Evolutionary conservation across 1,284 basidiomycete species (phyloP).

Genomic region (Dichomitus squalens): DNA sequence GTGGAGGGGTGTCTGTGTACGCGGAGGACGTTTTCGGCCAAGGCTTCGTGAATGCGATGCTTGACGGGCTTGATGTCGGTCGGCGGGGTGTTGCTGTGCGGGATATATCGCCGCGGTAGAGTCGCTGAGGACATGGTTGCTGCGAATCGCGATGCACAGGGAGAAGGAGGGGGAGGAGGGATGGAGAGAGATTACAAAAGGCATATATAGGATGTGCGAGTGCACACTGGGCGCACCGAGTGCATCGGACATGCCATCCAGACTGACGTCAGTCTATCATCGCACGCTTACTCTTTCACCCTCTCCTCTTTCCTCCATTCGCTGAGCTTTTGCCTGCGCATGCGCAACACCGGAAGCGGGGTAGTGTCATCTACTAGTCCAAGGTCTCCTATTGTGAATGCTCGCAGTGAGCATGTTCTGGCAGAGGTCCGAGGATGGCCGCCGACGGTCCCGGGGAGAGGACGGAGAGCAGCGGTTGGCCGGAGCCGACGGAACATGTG

Average conservation of each 20-base stretch:
- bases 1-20: constrained; percentile 29
- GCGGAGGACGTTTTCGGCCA: constrained; percentile 23
- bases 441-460: neutral
- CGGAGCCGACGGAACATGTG: neutral
- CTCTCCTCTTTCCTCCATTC: neutral
- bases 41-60: constrained; percentile 25
- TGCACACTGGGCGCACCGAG: constrained; percentile 12
- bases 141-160: neutral
- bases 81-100: constrained; percentile 21
- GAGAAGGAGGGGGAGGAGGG: neutral
- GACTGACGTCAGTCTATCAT: constrained; percentile 5
- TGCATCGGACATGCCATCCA: neutral
- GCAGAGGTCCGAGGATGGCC: neutral
- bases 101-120: constrained; percentile 20
- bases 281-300: neutral
- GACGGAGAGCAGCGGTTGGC: neutral
- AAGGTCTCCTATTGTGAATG: no score
- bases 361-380: no score
- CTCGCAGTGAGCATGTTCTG: no score
- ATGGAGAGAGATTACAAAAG: neutral
- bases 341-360: no score
- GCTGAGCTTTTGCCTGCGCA: neutral
- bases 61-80: constrained; percentile 17
- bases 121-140: neutral
- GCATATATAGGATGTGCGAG: neutral